A percentile compares a stretch with the other conserved stretches of the same genome.
phyloP scores from a whole-genome alignment of 2,329 filamentous ascomycete species.

The Colletotrichum sp. region DNA sequence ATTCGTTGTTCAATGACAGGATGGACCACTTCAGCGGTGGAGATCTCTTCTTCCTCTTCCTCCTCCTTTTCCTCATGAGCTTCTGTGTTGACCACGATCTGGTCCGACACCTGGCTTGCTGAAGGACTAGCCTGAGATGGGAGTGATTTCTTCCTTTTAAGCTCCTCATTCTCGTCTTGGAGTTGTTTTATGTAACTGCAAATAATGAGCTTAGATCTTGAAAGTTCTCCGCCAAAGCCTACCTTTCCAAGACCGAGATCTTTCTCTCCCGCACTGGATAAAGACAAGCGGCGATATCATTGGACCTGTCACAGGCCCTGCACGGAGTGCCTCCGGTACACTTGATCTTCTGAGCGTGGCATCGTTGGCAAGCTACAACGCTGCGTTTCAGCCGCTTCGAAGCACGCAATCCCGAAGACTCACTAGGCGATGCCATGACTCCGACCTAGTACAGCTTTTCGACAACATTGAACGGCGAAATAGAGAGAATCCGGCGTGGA shows the following conservation, averaged over 20 bases:
- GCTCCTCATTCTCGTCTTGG: conserved; percentile 21
- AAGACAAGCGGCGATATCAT: conserved; percentile 38
- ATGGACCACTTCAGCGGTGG: background rate
- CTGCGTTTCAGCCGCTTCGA: background rate
- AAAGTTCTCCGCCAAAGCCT: conserved; percentile 19
- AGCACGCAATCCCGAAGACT: background rate
- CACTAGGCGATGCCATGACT: background rate
- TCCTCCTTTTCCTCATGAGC: conserved; percentile 20
- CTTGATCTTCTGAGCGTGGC: conserved; percentile 49
- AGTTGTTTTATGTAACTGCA: conserved; percentile 21
- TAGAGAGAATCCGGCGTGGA: background rate
- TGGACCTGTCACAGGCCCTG: conserved; percentile 39
- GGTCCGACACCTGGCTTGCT: conserved; percentile 20
- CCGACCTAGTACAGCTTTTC: background rate
- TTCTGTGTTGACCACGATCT: conserved; percentile 32
- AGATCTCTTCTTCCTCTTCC: conserved; percentile 13
- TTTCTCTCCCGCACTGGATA: conserved; percentile 46
- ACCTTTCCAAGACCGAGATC: conserved; percentile 33
- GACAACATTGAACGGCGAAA: background rate
- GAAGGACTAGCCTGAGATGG: conserved; percentile 12
- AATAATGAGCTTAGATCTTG: background rate
- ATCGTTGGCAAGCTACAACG: conserved; percentile 37
- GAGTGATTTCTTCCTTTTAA: background rate
- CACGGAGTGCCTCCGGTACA: conserved; percentile 49
- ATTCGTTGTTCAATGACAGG: background rate